phyloP scores from a whole-genome alignment of 495 filamentous ascomycete species.

The Hyaloscypha finlandica region DNA sequence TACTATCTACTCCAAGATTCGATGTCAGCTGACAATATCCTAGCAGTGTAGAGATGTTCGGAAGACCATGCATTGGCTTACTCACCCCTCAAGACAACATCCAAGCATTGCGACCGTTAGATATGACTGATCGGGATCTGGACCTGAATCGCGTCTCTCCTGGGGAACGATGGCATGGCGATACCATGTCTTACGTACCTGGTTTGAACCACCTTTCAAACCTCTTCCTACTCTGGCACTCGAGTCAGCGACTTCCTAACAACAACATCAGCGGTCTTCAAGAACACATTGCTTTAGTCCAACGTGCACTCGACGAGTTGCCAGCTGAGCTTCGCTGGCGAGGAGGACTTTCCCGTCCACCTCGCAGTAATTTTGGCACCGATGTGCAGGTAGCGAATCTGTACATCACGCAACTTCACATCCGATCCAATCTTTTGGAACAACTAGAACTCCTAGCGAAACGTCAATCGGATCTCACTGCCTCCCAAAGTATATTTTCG shows the following conservation, averaged over 20 bases:
- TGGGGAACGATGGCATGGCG: conserved; percentile 1
- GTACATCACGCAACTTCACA: conserved; percentile 28
- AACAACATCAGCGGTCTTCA: neutral
- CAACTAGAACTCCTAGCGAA: neutral
- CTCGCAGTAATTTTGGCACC: conserved; percentile 23
- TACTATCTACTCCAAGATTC: too few species aligned
- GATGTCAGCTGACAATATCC: too few species aligned
- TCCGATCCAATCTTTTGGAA: conserved; percentile 23
- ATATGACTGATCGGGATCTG: conserved; percentile 14
- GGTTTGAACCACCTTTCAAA: conserved; percentile 19
- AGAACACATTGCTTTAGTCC: conserved; percentile 9
- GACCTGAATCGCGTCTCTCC: neutral
- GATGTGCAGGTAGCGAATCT: conserved; percentile 26
- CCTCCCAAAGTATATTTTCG: too few species aligned
- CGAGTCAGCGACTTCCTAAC: conserved; percentile 6
- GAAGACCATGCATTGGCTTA: conserved; percentile 11
- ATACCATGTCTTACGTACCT: conserved; percentile 18
- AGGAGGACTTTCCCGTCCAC: conserved; percentile 25
- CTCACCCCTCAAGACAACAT: conserved; percentile 17
- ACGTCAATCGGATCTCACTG: too few species aligned
- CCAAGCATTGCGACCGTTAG: conserved; percentile 5
- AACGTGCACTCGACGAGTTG: conserved; percentile 19
- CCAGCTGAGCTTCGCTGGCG: conserved; percentile 19
- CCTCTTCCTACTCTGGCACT: conserved; percentile 25
- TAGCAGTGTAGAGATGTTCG: conserved; percentile 16